These are phyloP conservation scores for Imleria badia DNA, from an alignment of 768 basidiomycete genomes.

Conservation along the genomic window DNA sequence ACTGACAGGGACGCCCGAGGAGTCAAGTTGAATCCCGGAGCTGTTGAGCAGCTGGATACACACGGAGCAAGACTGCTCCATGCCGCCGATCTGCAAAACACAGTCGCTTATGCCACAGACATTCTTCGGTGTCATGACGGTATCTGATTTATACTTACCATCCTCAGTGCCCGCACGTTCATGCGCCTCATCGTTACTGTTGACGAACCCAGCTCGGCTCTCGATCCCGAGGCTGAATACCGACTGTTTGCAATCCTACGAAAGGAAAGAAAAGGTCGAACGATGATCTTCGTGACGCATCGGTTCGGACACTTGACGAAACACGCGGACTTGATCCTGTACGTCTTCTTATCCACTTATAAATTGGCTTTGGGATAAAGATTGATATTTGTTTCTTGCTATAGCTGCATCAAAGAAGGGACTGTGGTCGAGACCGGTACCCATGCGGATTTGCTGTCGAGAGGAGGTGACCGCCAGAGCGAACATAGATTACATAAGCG, in stretches of 20 bases:
- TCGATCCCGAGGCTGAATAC: constrained; percentile 38
- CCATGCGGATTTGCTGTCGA: constrained; percentile 31
- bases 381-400: background rate
- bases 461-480: no score
- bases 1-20: no score
- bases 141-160: background rate
- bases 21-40: no score
- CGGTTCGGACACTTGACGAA: constrained; percentile 39
- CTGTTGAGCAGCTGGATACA: no score
- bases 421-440: constrained; percentile 33
- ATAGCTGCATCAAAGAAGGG: constrained; percentile 36
- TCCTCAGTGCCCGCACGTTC: constrained; percentile 38
- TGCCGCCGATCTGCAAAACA: no score
- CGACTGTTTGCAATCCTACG: constrained; percentile 31
- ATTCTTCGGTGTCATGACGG: background rate
- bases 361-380: no score
- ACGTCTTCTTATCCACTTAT: constrained; percentile 5
- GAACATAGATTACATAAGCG: no score
- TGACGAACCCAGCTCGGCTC: constrained; percentile 40
- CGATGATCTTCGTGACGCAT: constrained; percentile 43
- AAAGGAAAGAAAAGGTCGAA: constrained; percentile 31
- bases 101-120: no score
- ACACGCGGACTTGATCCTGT: constrained; percentile 39
- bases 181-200: constrained; percentile 39
- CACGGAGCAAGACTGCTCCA: no score